These are phyloP conservation scores for Cytospora chrysosperma DNA, from an alignment of 2,329 filamentous ascomycete genomes.

Conservation along the genomic window DNA sequence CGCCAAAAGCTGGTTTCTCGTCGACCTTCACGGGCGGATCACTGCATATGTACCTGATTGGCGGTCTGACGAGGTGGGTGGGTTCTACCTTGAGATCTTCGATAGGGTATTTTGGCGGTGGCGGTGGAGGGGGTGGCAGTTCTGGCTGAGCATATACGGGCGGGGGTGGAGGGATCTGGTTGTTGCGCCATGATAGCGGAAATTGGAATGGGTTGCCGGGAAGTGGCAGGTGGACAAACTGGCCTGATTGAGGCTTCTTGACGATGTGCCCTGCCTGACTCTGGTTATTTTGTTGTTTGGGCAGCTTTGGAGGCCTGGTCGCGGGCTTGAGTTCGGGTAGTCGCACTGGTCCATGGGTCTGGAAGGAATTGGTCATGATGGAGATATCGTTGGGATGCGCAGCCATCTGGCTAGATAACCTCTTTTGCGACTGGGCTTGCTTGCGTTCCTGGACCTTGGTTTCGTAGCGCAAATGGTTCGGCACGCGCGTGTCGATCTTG, in stretches of 20 bases:
- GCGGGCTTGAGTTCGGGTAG: slow-evolving; percentile 74
- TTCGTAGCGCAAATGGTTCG: slow-evolving; percentile 77
- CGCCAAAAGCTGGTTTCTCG: slow-evolving; percentile 46
- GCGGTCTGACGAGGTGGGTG: slow-evolving; percentile 66
- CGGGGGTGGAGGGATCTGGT: slow-evolving; percentile 42
- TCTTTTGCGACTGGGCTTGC: slow-evolving; percentile 65
- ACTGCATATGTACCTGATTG: slow-evolving; percentile 73
- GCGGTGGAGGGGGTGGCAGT: slow-evolving; percentile 62
- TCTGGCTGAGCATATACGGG: slow-evolving; percentile 42
- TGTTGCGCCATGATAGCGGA: slow-evolving; percentile 43
- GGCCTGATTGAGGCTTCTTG: slow-evolving; percentile 40
- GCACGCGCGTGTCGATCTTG: slow-evolving; percentile 83
- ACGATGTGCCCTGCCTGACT: slow-evolving; percentile 31
- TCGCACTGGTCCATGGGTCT: slow-evolving; percentile 50
- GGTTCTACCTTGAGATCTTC: slow-evolving; percentile 85
- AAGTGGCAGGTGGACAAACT: slow-evolving; percentile 39
- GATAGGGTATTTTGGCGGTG: slow-evolving; percentile 88
- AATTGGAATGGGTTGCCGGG: slow-evolving; percentile 50
- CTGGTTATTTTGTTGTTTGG: slow-evolving; percentile 64
- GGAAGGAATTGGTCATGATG: slow-evolving; percentile 35
- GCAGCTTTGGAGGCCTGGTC: slow-evolving; percentile 64
- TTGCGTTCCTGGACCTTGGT: slow-evolving; percentile 77
- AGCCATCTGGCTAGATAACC: slow-evolving; percentile 40
- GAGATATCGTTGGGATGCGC: slow-evolving; percentile 44
- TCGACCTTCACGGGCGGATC: slow-evolving; percentile 56